Evolutionary conservation across 805 yeast genomes (phyloP).

Genomic region (Saccharomyces jurei): DNA sequence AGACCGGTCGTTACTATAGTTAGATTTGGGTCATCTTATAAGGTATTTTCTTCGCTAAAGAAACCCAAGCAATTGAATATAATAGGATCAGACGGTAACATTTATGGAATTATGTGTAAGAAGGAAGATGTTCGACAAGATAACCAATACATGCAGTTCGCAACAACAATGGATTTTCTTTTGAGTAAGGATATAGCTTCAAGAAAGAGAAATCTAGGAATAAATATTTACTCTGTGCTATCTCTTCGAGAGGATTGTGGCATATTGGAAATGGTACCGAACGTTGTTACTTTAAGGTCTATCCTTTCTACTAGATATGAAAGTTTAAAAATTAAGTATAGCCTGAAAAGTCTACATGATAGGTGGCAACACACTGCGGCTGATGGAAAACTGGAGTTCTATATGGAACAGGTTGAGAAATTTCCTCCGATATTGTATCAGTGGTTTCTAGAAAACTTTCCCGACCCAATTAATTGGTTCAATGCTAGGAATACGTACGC

Average conservation of each 20-base stretch:
- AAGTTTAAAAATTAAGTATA: conserved; percentile 32
- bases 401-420: conserved; percentile 21
- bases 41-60: conserved; percentile 73
- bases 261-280: conserved; percentile 80
- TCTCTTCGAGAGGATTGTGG: conserved; percentile 85
- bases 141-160: conserved; percentile 83
- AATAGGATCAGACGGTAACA: conserved; percentile 69
- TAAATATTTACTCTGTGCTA: conserved; percentile 79
- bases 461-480: conserved; percentile 87
- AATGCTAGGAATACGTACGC: conserved; percentile 65
- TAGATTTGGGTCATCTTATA: conserved; percentile 58
- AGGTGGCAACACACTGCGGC: conserved; percentile 22
- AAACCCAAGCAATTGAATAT: conserved; percentile 73
- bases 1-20: conserved; percentile 46
- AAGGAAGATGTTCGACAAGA: conserved; percentile 92
- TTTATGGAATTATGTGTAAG: conserved; percentile 72
- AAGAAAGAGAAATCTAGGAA: conserved; percentile 57
- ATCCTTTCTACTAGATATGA: conserved; percentile 42
- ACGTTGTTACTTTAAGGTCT: conserved; percentile 62
- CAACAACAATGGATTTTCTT: conserved; percentile 74
- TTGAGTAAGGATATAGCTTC: conserved; percentile 63
- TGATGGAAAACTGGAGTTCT: conserved; percentile 21
- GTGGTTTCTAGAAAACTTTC: conserved; percentile 84
- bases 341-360: conserved; percentile 19
- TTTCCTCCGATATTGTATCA: conserved; percentile 68